phyloP scores from a whole-genome alignment of 2,329 filamentous ascomycete genomes.

The Penicillium brasilianum region DNA sequence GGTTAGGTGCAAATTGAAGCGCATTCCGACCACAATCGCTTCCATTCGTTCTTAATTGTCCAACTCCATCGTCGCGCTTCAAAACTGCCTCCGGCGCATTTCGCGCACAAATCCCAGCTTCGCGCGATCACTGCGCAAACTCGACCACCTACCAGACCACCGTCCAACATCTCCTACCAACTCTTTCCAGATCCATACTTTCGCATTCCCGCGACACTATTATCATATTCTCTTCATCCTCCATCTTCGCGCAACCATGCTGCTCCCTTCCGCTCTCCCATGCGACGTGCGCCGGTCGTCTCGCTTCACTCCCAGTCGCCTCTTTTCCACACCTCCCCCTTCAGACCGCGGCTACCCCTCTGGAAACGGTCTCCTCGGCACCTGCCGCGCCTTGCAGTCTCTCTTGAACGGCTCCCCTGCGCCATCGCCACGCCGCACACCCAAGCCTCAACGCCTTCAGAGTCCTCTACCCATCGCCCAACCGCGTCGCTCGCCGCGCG shows the following conservation, averaged over 20 bases:
- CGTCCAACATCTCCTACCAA: background rate
- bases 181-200: background rate
- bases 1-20: slow-evolving; percentile 30
- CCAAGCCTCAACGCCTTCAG: slow-evolving; percentile 46
- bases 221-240: background rate
- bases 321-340: slow-evolving; percentile 47
- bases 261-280: slow-evolving; percentile 53
- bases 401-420: slow-evolving; percentile 49
- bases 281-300: slow-evolving; percentile 50
- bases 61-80: slow-evolving; percentile 27
- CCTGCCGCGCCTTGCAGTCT: slow-evolving; percentile 50
- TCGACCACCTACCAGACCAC: slow-evolving; percentile 9
- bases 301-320: slow-evolving; percentile 42
- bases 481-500: slow-evolving; percentile 34
- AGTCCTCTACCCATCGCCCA: slow-evolving; percentile 45
- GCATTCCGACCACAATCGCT: slow-evolving; percentile 20
- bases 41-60: slow-evolving; percentile 27
- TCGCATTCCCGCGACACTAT: background rate
- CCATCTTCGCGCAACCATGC: slow-evolving; percentile 38
- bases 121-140: slow-evolving; percentile 31
- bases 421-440: slow-evolving; percentile 40
- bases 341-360: slow-evolving; percentile 41
- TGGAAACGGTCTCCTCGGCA: slow-evolving; percentile 47
- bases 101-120: slow-evolving; percentile 24
- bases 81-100: slow-evolving; percentile 40